A percentile compares a stretch with the other conserved stretches of the same genome.
Evolutionary conservation across 768 basidiomycete species (phyloP).

Genomic region (Calocera cornea): DNA sequence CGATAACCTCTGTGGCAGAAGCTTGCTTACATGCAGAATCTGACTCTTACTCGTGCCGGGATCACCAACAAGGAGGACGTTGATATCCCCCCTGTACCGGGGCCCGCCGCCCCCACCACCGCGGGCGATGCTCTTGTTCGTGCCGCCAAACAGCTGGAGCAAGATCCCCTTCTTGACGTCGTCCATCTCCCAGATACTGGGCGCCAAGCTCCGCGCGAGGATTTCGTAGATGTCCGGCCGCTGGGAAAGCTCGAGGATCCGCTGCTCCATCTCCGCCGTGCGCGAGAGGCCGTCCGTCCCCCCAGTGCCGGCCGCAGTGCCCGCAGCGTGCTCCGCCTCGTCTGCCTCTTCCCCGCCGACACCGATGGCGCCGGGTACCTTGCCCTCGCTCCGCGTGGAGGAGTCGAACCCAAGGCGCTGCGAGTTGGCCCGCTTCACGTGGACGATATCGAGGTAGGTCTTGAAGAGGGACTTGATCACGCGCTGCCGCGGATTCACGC

Average conservation of each 20-base stretch:
- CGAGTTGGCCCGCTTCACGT: conserved; percentile 60
- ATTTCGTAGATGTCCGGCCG: conserved; percentile 76
- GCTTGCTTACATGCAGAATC: conserved; percentile 59
- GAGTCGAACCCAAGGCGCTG: conserved; percentile 61
- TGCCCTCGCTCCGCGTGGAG: conserved; percentile 56
- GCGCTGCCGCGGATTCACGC: conserved; percentile 82
- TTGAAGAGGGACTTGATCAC: conserved; percentile 93
- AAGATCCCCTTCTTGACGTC: conserved; percentile 98
- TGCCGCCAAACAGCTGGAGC: conserved; percentile 91
- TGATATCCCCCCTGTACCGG: conserved; percentile 94
- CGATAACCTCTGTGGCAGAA: neutral
- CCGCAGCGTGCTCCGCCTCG: conserved; percentile 40
- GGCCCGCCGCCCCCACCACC: conserved; percentile 95
- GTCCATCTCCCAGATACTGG: conserved; percentile 95
- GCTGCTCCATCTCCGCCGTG: conserved; percentile 63
- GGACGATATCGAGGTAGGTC: conserved; percentile 92
- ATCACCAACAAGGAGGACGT: conserved; percentile 91
- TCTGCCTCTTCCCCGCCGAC: conserved; percentile 50
- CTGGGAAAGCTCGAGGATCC: conserved; percentile 55
- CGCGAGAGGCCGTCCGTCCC: conserved; percentile 23
- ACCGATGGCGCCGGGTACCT: conserved; percentile 55
- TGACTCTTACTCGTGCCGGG: conserved; percentile 96
- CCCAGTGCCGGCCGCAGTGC: conserved; percentile 24
- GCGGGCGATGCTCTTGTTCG: conserved; percentile 84
- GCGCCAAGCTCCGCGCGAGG: conserved; percentile 73